Evolutionary conservation across 352 stramenopile genomes (phyloP).

Genomic region (Phytophthora fragariaefolia): DNA sequence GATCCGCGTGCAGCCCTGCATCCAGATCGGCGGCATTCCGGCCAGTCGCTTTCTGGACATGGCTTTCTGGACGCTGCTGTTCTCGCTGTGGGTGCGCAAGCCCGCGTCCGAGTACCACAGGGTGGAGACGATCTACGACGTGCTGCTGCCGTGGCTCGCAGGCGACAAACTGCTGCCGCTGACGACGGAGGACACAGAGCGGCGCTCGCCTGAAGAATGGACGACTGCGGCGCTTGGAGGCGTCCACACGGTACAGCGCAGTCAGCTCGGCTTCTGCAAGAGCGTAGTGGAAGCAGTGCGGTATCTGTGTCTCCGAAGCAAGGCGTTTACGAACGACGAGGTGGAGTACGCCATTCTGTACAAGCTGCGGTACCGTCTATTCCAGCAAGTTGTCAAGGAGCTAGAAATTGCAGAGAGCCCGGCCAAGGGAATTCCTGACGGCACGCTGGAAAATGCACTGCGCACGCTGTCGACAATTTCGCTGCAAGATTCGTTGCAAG

Average conservation of each 20-base stretch:
- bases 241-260: constrained; percentile 70
- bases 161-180: constrained; percentile 76
- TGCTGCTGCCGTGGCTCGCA: constrained; percentile 88
- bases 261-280: constrained; percentile 84
- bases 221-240: constrained; percentile 38
- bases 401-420: constrained; percentile 65
- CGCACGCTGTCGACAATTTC: constrained; percentile 65
- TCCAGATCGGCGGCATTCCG: constrained; percentile 73
- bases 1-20: constrained; percentile 80
- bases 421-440: constrained; percentile 52
- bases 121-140: constrained; percentile 89
- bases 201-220: constrained; percentile 33
- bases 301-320: constrained; percentile 67
- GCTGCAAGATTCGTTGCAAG: constrained; percentile 78
- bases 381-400: constrained; percentile 57
- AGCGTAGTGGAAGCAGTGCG: constrained; percentile 80
- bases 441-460: constrained; percentile 63
- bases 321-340: constrained; percentile 59
- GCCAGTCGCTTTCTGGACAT: constrained; percentile 77
- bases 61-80: constrained; percentile 86
- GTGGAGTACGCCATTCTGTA: constrained; percentile 79
- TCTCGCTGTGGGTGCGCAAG: constrained; percentile 87
- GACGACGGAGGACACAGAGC: constrained; percentile 43
- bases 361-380: constrained; percentile 73
- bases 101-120: constrained; percentile 88